phyloP scores from a whole-genome alignment of 768 basidiomycete species.

The Amanita pallidorosea region DNA sequence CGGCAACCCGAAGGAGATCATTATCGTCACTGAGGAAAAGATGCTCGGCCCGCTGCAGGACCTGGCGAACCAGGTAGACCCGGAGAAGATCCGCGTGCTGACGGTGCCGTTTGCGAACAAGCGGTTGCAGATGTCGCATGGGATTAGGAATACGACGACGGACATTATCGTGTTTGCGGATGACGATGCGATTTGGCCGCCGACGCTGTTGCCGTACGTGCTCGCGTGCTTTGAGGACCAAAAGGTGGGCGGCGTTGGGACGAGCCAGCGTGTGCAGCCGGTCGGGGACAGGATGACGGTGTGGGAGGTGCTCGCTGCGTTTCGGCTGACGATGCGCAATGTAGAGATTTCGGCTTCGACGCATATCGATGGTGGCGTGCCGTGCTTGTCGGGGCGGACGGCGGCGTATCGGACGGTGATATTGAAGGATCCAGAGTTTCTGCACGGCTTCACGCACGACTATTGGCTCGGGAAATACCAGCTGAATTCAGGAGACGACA shows the following conservation, averaged over 20 bases:
- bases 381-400: slow-evolving; percentile 87
- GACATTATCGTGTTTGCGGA: slow-evolving; percentile 94
- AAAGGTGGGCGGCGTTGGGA: slow-evolving; percentile 86
- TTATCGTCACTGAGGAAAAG: slow-evolving; percentile 72
- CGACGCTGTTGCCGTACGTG: slow-evolving; percentile 79
- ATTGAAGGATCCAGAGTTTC: slow-evolving; percentile 88
- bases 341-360: slow-evolving; percentile 86
- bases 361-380: slow-evolving; percentile 88
- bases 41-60: slow-evolving; percentile 86
- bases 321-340: slow-evolving; percentile 86
- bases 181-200: slow-evolving; percentile 94
- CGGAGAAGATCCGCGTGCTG: slow-evolving; percentile 72
- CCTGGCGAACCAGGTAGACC: slow-evolving; percentile 81
- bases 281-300: slow-evolving; percentile 75
- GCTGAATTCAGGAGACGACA: slow-evolving; percentile 89
- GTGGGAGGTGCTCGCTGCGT: slow-evolving; percentile 93
- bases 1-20: slow-evolving; percentile 76
- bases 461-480: slow-evolving; percentile 93
- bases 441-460: slow-evolving; percentile 90
- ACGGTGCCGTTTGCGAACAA: slow-evolving; percentile 93
- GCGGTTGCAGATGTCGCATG: slow-evolving; percentile 88
- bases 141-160: slow-evolving; percentile 82
- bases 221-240: slow-evolving; percentile 94
- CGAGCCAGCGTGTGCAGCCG: slow-evolving; percentile 80
- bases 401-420: slow-evolving; percentile 92